phyloP scores from a whole-genome alignment of 1,284 basidiomycete genomes.

The Papiliotrema terrestris region DNA sequence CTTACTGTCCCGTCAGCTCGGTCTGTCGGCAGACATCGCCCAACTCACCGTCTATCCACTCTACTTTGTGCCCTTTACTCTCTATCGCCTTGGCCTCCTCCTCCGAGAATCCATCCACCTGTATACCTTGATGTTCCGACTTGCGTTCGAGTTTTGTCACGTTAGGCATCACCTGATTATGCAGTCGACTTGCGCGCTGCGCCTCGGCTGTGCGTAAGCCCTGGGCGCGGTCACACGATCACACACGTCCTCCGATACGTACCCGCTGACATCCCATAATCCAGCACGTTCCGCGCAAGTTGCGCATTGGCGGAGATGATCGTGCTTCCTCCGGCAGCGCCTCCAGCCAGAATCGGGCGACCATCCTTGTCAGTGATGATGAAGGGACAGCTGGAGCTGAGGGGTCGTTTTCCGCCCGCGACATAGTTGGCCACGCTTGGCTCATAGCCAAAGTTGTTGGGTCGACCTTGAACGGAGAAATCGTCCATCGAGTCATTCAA shows the following conservation, averaged over 20 bases:
- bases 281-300: constrained; percentile 28
- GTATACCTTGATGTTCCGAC: constrained; percentile 10
- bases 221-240: background rate
- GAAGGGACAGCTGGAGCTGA: constrained; percentile 35
- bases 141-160: constrained; percentile 20
- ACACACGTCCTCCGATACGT: background rate
- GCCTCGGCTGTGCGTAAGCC: constrained; percentile 14
- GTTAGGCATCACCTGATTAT: constrained; percentile 39
- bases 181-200: constrained; percentile 23
- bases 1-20: background rate
- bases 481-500: constrained; percentile 44
- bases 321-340: constrained; percentile 35
- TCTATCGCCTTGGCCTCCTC: constrained; percentile 15
- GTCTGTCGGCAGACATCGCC: background rate
- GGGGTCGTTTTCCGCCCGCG: constrained; percentile 30
- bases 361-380: constrained; percentile 23
- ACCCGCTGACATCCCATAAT: constrained; percentile 23
- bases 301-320: constrained; percentile 39
- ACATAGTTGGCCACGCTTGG: constrained; percentile 34
- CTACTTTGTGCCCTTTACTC: constrained; percentile 22
- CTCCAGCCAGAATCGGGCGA: constrained; percentile 22
- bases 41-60: constrained; percentile 16
- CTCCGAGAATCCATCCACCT: constrained; percentile 18
- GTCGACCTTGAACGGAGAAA: constrained; percentile 34
- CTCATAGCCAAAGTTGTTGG: constrained; percentile 36